These are phyloP conservation scores for Acrodontium crateriforme DNA, from an alignment of 2,329 filamentous ascomycete genomes.

Conservation along the genomic window DNA sequence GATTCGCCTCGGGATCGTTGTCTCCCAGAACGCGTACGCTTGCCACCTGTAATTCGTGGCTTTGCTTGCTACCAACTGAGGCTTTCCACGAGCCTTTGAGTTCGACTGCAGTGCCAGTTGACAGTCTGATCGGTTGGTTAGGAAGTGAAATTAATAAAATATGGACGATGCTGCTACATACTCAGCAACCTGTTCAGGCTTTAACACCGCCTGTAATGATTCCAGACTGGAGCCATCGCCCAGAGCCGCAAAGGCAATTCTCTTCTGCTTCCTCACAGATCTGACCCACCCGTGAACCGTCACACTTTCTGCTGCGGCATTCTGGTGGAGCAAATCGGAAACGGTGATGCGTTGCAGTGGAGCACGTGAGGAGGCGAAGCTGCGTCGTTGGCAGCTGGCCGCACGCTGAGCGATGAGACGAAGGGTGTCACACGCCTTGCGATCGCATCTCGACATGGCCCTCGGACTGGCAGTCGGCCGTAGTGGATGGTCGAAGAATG, in stretches of 20 bases:
- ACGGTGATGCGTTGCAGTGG: conserved; percentile 7
- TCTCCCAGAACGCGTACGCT: conserved; percentile 57
- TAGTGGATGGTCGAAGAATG: too few relatives aligned
- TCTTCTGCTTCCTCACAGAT: conserved; percentile 77
- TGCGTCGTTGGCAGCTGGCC: too few relatives aligned
- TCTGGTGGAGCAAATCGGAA: conserved; percentile 14
- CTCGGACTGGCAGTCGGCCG: too few relatives aligned
- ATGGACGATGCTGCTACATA: conserved; percentile 34
- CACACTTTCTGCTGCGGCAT: conserved; percentile 15
- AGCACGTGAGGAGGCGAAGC: conserved; percentile 7
- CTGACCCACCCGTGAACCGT: conserved; percentile 64
- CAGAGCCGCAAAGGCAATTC: conserved; percentile 67
- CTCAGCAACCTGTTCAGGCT: conserved; percentile 57
- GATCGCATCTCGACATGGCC: too few relatives aligned
- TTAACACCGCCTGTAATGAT: conserved; percentile 68
- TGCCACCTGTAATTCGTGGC: conserved; percentile 66
- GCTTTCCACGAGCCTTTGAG: conserved; percentile 65
- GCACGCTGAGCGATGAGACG: too few relatives aligned
- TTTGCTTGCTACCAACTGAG: conserved; percentile 53
- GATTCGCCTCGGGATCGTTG: conserved; percentile 77
- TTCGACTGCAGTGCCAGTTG: conserved; percentile 67
- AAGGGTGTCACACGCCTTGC: too few relatives aligned
- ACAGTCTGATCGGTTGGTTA: conserved; percentile 43
- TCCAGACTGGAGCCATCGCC: conserved; percentile 75
- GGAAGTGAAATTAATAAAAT: conserved; percentile 1